Evolutionary conservation across 108 stramenopile genomes (phyloP), one percentile per base, ranked within the genome.

Genomic region (Aurantiochytrium sp.): DNA sequence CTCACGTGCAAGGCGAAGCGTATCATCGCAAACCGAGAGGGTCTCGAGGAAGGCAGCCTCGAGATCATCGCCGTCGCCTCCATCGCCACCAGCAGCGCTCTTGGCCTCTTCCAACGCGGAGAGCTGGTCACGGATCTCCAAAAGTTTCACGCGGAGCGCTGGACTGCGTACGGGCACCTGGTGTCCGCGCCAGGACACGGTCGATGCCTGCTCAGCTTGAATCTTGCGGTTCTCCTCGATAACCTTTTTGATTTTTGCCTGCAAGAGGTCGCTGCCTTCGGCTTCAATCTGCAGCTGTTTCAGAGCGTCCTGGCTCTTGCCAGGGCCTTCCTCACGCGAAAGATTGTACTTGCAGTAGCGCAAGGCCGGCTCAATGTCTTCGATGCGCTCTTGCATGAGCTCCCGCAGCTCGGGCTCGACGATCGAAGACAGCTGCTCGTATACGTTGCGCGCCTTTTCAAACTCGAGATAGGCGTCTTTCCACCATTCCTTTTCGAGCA

Each of bases 281-380:
- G 49, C 76, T 35, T 83, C 49, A 6, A 45, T 45, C 28, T 83
- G 45, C 4, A 83, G 45, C 49, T 53, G 45, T 45, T 83, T 83
- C 6, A 83, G 2, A 12, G 76, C 76, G 8, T 83, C 76, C 76
- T 83, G 76, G 76, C 49, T 53, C 6, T 45, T 45, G 49, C 76
- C 76, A 16, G 76, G 76, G 12, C 76, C 76, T 4, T 35, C 35
- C 35, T 83, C 76, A 0, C 76, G 45, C 25, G 45, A 53, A 6
- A 83, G 76, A 4, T 83, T 83, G 76, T 83, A 83, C 49, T 47
- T 53, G 76, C 76, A 83, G 51, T 83, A 83, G 43, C 76, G 76
- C 76, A 83, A 18, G 6, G 76, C 49, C 10, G 76, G 76, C 4
- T 83, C 76, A 4, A 83, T 83, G n/a, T 83, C 76, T 18, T 83